Evolutionary conservation across 208 protist genomes (phyloP), one percentile per base, ranked within the genome.

Genomic region (Acanthamoeba lenticulata): DNA sequence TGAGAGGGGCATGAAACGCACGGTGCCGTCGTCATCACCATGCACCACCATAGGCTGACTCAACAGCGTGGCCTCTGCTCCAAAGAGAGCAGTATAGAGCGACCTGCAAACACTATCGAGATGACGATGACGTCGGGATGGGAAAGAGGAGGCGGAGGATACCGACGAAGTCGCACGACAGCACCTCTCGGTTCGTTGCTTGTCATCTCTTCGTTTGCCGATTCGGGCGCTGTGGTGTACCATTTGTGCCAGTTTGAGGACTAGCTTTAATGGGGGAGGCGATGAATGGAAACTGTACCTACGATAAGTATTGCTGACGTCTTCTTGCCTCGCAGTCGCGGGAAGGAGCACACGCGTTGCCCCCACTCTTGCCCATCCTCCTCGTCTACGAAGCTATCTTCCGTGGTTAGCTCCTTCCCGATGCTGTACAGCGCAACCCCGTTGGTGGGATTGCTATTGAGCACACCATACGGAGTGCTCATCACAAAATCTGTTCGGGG

Each of bases 71-170:
- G n/a, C 32, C 32, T 62, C 83, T 36, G 32, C 6, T 21, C 83
- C 83, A 45, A 90, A 90, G 36, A 90, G 83, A 9, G 83, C 83
- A 4, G n/a, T 17, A n/a, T 24, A 90, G 32, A 90, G 83, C 6
- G 34, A 17, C 32, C 83, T 62, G 24, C 2, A 42, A 5, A 38
- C 36, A 9, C 27, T 29, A 74, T 9, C 34, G n/a, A 9, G 27
- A 5, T 36, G 7, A 47, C 29, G 17, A 81, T 38, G 17, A 24
- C 38, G n/a, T 11, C 11, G 17, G 2, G 38, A 44, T 4, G 2
- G 36, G 11, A 2, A 38, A 24, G 15, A 60, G 15, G 15, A 40
- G 15, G 65, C 2, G 34, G 34, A 74, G n/a, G 65, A 34, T 6
- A 13, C 29, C 9, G 29, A 11, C 60, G n/a, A n/a, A n/a, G n/a